Conservation (phyloP, 31 red algal genomes). For the Porphyra umbilicalis region DNA sequence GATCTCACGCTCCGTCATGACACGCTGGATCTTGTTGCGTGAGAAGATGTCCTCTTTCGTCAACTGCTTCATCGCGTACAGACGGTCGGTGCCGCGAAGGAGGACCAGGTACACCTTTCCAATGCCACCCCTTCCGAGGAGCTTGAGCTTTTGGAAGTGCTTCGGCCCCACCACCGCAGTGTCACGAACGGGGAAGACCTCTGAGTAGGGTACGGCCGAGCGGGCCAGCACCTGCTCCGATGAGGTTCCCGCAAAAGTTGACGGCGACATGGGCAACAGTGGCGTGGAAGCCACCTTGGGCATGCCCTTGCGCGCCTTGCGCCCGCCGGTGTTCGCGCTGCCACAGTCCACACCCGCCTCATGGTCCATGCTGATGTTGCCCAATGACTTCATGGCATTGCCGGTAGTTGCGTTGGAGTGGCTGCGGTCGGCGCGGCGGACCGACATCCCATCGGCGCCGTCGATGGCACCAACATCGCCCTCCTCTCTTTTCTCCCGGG, state of each 20-base stretch:
- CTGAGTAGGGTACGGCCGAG: slow-evolving; percentile 40
- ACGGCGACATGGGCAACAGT: background rate
- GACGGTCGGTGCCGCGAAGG: slow-evolving; percentile 59
- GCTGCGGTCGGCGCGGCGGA: background rate
- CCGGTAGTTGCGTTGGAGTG: background rate
- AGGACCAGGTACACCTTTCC: slow-evolving; percentile 85
- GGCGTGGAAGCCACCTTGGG: background rate
- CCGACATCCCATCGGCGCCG: background rate
- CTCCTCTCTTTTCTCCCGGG: background rate
- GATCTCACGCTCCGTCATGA: slow-evolving; percentile 84
- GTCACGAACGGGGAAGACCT: slow-evolving; percentile 51
- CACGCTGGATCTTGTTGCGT: slow-evolving; percentile 73
- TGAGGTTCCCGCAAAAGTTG: background rate
- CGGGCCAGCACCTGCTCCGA: slow-evolving; percentile 20
- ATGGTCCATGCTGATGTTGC: background rate
- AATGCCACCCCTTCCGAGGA: slow-evolving; percentile 76
- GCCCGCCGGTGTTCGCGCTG: background rate
- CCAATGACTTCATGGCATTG: background rate
- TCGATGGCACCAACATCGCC: background rate
- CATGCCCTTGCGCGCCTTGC: background rate
- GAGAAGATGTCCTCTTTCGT: slow-evolving; percentile 92
- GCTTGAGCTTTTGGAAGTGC: slow-evolving; percentile 74
- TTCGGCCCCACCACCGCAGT: slow-evolving; percentile 46
- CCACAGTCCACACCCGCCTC: background rate
- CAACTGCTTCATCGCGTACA: slow-evolving; percentile 92